Conservation (phyloP, 1,284 basidiomycete species). For the Xerocomus minutiporus region DNA sequence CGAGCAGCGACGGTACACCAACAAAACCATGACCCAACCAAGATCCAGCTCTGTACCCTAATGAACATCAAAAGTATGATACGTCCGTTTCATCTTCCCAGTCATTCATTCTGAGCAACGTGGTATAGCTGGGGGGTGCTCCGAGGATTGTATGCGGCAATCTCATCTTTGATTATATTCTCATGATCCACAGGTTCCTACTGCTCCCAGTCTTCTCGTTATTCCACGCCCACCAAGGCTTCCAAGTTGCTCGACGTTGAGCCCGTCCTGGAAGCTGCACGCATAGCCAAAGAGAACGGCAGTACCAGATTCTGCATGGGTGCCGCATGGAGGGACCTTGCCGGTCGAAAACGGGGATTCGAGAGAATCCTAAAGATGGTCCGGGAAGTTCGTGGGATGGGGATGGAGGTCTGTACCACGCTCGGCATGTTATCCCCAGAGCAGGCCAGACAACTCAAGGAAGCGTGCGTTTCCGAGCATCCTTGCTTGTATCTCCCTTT, state of each 20-base stretch:
- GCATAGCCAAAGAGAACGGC: constrained; percentile 92
- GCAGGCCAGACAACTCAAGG: constrained; percentile 89
- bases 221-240: constrained; percentile 87
- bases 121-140: constrained; percentile 82
- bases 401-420: constrained; percentile 97
- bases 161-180: not conserved
- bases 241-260: constrained; percentile 87
- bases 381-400: constrained; percentile 80
- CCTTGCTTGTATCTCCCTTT: constrained; percentile 3
- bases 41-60: constrained; percentile 94
- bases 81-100: constrained; percentile 20
- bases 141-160: constrained; percentile 79
- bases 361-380: constrained; percentile 95
- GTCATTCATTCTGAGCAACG: constrained; percentile 2
- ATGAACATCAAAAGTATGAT: constrained; percentile 98
- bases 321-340: constrained; percentile 96
- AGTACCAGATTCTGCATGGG: constrained; percentile 99
- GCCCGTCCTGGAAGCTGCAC: constrained; percentile 86
- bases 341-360: constrained; percentile 92
- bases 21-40: constrained; percentile 79
- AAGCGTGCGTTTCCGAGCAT: constrained; percentile 60
- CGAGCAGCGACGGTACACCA: constrained; percentile 82
- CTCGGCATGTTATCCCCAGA: constrained; percentile 94
- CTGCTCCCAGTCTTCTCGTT: constrained; percentile 93
- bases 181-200: constrained; percentile 67